Evolutionary conservation across 805 yeast species (phyloP).

Genomic region (Ogataea haglerorum): DNA sequence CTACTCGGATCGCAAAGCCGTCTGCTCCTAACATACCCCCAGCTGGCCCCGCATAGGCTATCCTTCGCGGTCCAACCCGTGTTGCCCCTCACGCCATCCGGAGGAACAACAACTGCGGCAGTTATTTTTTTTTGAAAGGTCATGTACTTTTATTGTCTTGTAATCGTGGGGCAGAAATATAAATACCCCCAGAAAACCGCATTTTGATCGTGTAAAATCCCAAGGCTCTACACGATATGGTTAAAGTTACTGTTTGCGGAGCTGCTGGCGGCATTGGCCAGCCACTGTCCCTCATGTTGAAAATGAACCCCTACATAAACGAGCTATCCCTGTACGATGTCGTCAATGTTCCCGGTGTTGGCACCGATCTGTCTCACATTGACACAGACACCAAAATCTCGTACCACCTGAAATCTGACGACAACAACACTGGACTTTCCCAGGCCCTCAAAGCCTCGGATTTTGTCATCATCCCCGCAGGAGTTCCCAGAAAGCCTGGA

Average conservation of each 20-base stretch:
- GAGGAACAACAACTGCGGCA: constrained; percentile 1
- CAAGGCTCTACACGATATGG: constrained; percentile 9
- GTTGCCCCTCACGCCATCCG: constrained; percentile 1
- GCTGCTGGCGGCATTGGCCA: constrained; percentile 96
- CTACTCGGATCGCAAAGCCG: too few relatives aligned
- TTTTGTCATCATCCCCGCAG: constrained; percentile 56
- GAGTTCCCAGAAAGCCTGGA: constrained; percentile 63
- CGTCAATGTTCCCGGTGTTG: constrained; percentile 81
- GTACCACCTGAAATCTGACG: constrained; percentile 40
- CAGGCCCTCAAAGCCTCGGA: constrained; percentile 44
- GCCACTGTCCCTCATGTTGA: constrained; percentile 78
- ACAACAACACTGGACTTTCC: constrained; percentile 30
- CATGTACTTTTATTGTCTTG: constrained; percentile 4
- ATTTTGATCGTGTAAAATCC: not conserved
- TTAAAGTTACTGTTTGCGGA: constrained; percentile 65
- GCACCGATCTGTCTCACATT: constrained; percentile 83
- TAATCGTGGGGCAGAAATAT: constrained; percentile 9
- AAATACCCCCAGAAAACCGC: constrained; percentile 4
- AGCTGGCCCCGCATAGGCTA: not conserved
- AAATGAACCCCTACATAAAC: constrained; percentile 58
- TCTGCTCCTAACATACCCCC: too few relatives aligned
- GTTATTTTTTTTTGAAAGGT: constrained; percentile 4
- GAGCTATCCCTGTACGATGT: constrained; percentile 81
- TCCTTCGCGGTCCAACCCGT: not conserved
- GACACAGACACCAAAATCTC: constrained; percentile 45